These are phyloP conservation scores for Mycosphaerelloides madeirae DNA, from an alignment of 2,329 filamentous ascomycete species.

Conservation along the genomic window DNA sequence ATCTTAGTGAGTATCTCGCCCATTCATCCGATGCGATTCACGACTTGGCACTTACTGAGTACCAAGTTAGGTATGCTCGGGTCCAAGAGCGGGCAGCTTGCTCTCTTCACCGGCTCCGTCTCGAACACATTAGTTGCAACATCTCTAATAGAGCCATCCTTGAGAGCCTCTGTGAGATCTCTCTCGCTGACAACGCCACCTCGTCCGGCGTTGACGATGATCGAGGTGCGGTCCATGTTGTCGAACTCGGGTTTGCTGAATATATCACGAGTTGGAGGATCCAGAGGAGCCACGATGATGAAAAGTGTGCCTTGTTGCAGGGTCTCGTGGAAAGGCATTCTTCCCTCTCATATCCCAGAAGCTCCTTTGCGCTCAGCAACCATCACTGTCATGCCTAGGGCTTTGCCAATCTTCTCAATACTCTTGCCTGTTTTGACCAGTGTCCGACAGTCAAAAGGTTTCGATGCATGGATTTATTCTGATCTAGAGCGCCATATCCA, in stretches of 20 bases:
- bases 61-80: constrained; percentile 47
- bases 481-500: constrained; percentile 48
- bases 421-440: constrained; percentile 34
- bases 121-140: constrained; percentile 49
- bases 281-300: constrained; percentile 30
- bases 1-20: no score
- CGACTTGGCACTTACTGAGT: constrained; percentile 36
- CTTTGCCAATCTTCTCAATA: constrained; percentile 42
- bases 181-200: constrained; percentile 50
- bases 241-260: constrained; percentile 37
- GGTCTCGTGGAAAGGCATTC: constrained; percentile 36
- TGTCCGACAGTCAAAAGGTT: background rate
- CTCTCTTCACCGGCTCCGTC: constrained; percentile 43
- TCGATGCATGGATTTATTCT: constrained; percentile 10
- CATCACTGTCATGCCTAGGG: constrained; percentile 47
- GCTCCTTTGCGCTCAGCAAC: constrained; percentile 45
- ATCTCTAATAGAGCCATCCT: constrained; percentile 43
- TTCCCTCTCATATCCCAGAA: constrained; percentile 23
- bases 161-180: constrained; percentile 43
- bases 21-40: no score
- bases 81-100: constrained; percentile 43
- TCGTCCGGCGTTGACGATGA: constrained; percentile 47
- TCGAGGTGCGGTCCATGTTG: constrained; percentile 41
- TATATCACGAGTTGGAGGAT: constrained; percentile 23
- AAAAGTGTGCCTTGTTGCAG: constrained; percentile 36